Base-by-base conservation (phyloP, 306 rosid genomes). In the Dalbergia cochinchinensis region DNA sequence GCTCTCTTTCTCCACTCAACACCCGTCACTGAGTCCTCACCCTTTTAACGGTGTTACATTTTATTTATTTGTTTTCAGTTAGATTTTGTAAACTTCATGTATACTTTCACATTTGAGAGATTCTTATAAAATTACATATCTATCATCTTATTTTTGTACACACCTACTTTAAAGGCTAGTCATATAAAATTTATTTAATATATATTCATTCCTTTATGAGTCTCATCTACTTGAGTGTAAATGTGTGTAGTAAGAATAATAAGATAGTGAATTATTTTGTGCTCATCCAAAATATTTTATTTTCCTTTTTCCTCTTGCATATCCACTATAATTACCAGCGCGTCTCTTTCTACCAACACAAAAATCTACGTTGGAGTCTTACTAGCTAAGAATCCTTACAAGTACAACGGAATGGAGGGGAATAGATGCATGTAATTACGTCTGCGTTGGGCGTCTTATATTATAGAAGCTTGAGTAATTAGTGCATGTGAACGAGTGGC, bases 41-140 rank as follows among this genome's bases (percentile, higher is more conserved):
- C 7, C 62, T 44, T 44, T 39, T 16, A 68, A 55, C 81, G 85
- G 81, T 58, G 65, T 81, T 75, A 7, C 71, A 58, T 67, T 66
- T 74, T 71, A 26, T 71, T 58, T 22, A 37, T 37, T 37, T 37
- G 5, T 60, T 11, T 44, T 67, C 68, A 22, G 15, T 77, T 66
- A 53, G 19, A 65, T 69, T 26, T 66, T 54, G 2, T 39, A 13
- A 47, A 48, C 80, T 77, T 77, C 65, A 35, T 65, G 16, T 66
- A 26, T 26, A 26, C 31, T 26, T 26, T 26, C 3, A 26, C 31
- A 26, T 26, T 26, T 26, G 31, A 26, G 31, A 26, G 31, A 26
- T 26, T 26, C 31, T 26, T 26, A 26, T 26, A 26, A 1, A 26
- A 26, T 26, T 26, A 26, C 3, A 26, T 26, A 26, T 2, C 31